Base-by-base conservation (phyloP, 768 basidiomycete genomes). In the Chiua virens region DNA sequence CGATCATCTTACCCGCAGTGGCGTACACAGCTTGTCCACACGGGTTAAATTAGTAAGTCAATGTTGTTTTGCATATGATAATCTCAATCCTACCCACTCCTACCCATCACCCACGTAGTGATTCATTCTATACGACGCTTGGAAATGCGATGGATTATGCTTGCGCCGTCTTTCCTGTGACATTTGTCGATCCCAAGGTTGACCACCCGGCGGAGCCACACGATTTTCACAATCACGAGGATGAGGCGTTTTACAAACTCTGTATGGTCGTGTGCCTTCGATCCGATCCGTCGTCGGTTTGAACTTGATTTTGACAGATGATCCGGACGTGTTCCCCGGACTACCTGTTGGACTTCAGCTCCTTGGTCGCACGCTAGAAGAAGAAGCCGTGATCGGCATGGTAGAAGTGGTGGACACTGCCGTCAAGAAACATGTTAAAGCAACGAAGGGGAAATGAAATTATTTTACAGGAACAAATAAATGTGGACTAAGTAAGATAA, bases 341-440 rank as follows among this genome's bases (percentile, higher is more conserved):
- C 71, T 73, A n/a, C 79, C 80, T 3, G 68, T 81, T 7, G 68
- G 69, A 15, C 63, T 82, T 40, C 80, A 82, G 61, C 63, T 81
- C 13, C 66, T 77, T 8, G 79, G 79, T 4, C 67, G 72, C 22
- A 74, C 71, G 30, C 66, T 69, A 40, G 80, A 81, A 58, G 80
- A 82, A 46, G 80, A 81, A 59, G 80, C 76, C 0, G 76, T 81
- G 17, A 68, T 81, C 10, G 67, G 63, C 5, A 76, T 80, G 74
- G 72, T 73, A 4, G 76, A 77, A 54, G 61, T 78, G 6, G 73
- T 78, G 13, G 72, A 73, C 23, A 63, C 56, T 4, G 74, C 75
- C 11, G 45, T 75, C 7, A 71, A 66, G 59, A 64, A 53, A 40
- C 23, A 58, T 28, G 37, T 13, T 5, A 27, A 36, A 42, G 34